Evolutionary conservation across 768 basidiomycete species (phyloP).

Genomic region (Russula griseocarnosa): DNA sequence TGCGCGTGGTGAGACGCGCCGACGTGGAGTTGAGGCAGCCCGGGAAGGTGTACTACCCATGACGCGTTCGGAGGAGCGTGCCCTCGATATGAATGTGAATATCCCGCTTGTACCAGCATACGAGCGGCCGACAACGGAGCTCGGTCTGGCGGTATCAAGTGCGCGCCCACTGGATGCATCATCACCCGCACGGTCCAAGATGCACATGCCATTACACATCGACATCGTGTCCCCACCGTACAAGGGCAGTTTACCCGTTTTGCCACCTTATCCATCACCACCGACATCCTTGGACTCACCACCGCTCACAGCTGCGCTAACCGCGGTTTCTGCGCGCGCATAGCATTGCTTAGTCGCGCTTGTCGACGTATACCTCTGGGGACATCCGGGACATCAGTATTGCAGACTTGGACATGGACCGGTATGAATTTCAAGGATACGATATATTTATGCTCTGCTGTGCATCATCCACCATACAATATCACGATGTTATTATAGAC

Average conservation of each 20-base stretch:
- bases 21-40: slow-evolving; percentile 71
- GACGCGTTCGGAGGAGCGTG: slow-evolving; percentile 53
- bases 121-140: slow-evolving; percentile 1
- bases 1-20: slow-evolving; percentile 86
- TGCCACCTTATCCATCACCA: slow-evolving; percentile 40
- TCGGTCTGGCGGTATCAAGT: slow-evolving; percentile 4
- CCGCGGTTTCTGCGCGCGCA: slow-evolving; percentile 13
- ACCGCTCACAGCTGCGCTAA: slow-evolving; percentile 29
- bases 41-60: slow-evolving; percentile 65
- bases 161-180: slow-evolving; percentile 12
- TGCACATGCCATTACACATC: slow-evolving; percentile 30
- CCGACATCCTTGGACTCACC: slow-evolving; percentile 42
- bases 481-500: slow-evolving; percentile 1
- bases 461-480: not conserved
- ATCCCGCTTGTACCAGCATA: slow-evolving; percentile 30
- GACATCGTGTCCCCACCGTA: slow-evolving; percentile 31
- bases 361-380: not conserved
- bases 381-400: not conserved
- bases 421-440: slow-evolving; percentile 6
- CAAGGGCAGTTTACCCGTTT: slow-evolving; percentile 16
- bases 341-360: not conserved
- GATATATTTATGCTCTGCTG: not conserved
- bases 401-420: not conserved
- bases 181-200: slow-evolving; percentile 21
- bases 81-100: slow-evolving; percentile 44